phyloP scores from a whole-genome alignment of 2,329 filamentous ascomycete genomes.

The Alternaria viburni region DNA sequence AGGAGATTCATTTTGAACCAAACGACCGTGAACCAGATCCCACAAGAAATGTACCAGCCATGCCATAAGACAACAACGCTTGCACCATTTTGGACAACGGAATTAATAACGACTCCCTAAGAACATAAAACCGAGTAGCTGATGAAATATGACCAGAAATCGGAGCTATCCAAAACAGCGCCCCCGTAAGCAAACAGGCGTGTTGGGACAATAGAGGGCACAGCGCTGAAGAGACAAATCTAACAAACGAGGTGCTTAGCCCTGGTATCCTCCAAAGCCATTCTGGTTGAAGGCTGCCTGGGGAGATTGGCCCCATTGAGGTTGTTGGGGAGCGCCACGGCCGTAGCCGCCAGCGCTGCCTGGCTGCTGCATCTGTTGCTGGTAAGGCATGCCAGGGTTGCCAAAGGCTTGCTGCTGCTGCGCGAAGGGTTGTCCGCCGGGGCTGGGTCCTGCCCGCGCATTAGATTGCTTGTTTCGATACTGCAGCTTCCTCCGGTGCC shows the following conservation, averaged over 20 bases:
- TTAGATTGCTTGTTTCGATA: conserved; percentile 48
- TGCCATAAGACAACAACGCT: conserved; percentile 26
- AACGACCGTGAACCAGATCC: conserved; percentile 29
- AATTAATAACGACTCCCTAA: conserved; percentile 34
- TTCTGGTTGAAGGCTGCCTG: conserved; percentile 57
- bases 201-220: conserved; percentile 40
- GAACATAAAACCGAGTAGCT: conserved; percentile 42
- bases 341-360: conserved; percentile 83
- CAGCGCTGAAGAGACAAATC: conserved; percentile 38
- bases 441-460: conserved; percentile 58
- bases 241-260: conserved; percentile 48
- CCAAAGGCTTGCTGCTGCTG: conserved; percentile 65
- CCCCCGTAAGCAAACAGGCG: conserved; percentile 44
- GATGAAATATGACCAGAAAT: conserved; percentile 39
- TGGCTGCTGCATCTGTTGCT: conserved; percentile 55
- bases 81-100: conserved; percentile 35
- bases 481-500: conserved; percentile 43
- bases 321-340: conserved; percentile 68
- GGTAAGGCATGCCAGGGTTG: conserved; percentile 59
- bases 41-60: conserved; percentile 35
- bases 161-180: conserved; percentile 46
- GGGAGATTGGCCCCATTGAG: conserved; percentile 60
- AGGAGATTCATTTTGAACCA: conserved; percentile 37
- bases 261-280: conserved; percentile 67
- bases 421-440: conserved; percentile 67